These are phyloP conservation scores for Vanrija pseudolonga DNA, from an alignment of 1,284 basidiomycete genomes.

Conservation along the genomic window DNA sequence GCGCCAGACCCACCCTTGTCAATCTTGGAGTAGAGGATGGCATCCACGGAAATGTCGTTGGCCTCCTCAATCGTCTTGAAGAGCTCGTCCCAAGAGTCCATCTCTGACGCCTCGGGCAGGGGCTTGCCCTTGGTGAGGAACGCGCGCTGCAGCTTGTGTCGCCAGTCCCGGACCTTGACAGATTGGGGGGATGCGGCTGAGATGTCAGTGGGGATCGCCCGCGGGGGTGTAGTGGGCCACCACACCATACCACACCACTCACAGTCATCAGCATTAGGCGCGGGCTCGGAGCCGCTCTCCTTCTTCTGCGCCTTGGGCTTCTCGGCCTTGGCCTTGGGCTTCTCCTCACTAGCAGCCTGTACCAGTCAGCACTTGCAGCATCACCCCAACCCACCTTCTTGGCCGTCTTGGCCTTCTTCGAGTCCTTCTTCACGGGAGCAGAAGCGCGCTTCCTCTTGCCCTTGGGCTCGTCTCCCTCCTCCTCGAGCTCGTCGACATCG, in stretches of 20 bases:
- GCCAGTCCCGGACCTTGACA: slow-evolving; percentile 74
- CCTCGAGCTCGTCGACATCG: slow-evolving; percentile 58
- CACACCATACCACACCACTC: slow-evolving; percentile 6
- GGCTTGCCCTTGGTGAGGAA: slow-evolving; percentile 65
- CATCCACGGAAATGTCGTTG: slow-evolving; percentile 75
- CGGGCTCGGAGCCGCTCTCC: slow-evolving; percentile 14
- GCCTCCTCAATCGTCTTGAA: slow-evolving; percentile 82
- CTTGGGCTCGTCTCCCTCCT: slow-evolving; percentile 56
- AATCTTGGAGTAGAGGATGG: slow-evolving; percentile 90
- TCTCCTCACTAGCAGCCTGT: slow-evolving; percentile 28
- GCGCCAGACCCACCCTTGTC: slow-evolving; percentile 62
- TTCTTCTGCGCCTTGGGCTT: slow-evolving; percentile 27
- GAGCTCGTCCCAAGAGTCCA: slow-evolving; percentile 68
- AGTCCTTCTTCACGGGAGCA: slow-evolving; percentile 50
- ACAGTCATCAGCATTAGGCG: slow-evolving; percentile 35
- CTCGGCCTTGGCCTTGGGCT: slow-evolving; percentile 53
- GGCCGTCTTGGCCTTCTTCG: slow-evolving; percentile 56
- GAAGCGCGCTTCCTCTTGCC: slow-evolving; percentile 56
- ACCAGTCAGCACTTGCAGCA: background rate
- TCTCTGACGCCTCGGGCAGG: slow-evolving; percentile 58
- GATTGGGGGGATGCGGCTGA: slow-evolving; percentile 57
- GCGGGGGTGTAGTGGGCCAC: too few species aligned
- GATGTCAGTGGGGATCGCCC: background rate
- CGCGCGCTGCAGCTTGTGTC: slow-evolving; percentile 83
- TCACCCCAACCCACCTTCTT: slow-evolving; percentile 28